Evolutionary conservation across 140 eudicot genomes (phyloP), one percentile per base, ranked within the genome.

Genomic region (Eryngium alpinum): DNA sequence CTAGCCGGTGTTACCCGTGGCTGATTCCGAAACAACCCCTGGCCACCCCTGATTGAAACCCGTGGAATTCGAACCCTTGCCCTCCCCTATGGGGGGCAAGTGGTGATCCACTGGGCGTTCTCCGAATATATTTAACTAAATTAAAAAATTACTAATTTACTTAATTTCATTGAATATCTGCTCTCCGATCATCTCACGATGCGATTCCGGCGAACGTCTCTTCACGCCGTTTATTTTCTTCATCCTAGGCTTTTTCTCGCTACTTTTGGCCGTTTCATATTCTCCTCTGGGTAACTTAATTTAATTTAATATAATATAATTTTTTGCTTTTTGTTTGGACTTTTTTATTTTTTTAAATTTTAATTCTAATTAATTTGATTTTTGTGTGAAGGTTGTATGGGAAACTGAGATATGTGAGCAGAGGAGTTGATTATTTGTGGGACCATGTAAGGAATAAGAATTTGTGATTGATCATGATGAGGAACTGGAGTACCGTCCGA

Each of bases 181-280:
- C 86, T 6, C 85, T 93, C 73, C 87, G 90, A 81, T 86, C 89
- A 0, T 79, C 89, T 76, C 88, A 87, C 84, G 94, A 93, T 43
- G 80, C 92, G 15, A 84, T 93, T 57, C 98, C 97, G 69, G 57
- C 70, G 25, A 83, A 27, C 44, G 86, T 93, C 24, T 80, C 88
- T 93, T 56, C 85, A 91, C 62, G 59, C 93, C 1, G 86, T 93
- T 22, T 93, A 93, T 72, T 93, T 93, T 70, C 87, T 93, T 63
- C 98, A 93, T 81, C 98, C 98, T 28, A 88, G 90, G 49, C 91
- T 93, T 72, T 93, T 93, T 76, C 89, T 93, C 34, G 97, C 98
- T 65, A 91, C 94, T 22, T 86, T 93, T 18, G 98, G 98, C 78
- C 94, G 98, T 12, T 80, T 93, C 79, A 81, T 93, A 28, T 89